These are phyloP conservation scores for Heterobasidion occidentale DNA, from an alignment of 1,284 basidiomycete species.

Conservation along the genomic window DNA sequence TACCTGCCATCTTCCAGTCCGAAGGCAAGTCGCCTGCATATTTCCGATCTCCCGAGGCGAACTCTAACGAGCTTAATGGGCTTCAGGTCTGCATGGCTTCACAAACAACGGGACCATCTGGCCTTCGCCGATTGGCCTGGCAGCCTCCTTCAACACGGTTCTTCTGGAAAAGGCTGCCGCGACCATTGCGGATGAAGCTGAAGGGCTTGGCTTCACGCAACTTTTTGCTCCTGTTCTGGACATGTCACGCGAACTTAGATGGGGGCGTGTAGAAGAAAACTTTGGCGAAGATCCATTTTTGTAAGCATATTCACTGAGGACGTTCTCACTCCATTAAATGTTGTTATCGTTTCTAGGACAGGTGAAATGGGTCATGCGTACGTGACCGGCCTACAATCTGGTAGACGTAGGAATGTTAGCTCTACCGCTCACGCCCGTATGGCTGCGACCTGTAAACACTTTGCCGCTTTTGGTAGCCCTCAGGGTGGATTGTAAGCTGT, in stretches of 20 bases:
- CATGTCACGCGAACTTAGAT: slow-evolving; percentile 54
- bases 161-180: slow-evolving; percentile 43
- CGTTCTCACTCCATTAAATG: too few species aligned
- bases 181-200: slow-evolving; percentile 50
- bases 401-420: slow-evolving; percentile 46
- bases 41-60: neutral
- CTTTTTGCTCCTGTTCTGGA: slow-evolving; percentile 65
- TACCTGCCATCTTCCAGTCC: slow-evolving; percentile 57
- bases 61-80: neutral
- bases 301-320: slow-evolving; percentile 15
- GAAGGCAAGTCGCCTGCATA: slow-evolving; percentile 29
- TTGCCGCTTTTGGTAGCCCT: slow-evolving; percentile 61
- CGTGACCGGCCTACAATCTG: slow-evolving; percentile 52
- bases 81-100: slow-evolving; percentile 54
- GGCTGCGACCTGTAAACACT: slow-evolving; percentile 68
- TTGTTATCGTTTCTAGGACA: slow-evolving; percentile 25
- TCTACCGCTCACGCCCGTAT: slow-evolving; percentile 45
- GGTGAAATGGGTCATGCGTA: slow-evolving; percentile 60
- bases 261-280: slow-evolving; percentile 64
- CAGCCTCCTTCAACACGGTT: slow-evolving; percentile 53
- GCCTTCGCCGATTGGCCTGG: slow-evolving; percentile 60
- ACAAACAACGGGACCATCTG: slow-evolving; percentile 65
- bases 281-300: slow-evolving; percentile 63
- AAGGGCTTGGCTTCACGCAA: slow-evolving; percentile 55
- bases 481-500: slow-evolving; percentile 55